These are phyloP conservation scores for Exobasidium rhododendri DNA, from an alignment of 1,284 basidiomycete genomes.

Conservation along the genomic window DNA sequence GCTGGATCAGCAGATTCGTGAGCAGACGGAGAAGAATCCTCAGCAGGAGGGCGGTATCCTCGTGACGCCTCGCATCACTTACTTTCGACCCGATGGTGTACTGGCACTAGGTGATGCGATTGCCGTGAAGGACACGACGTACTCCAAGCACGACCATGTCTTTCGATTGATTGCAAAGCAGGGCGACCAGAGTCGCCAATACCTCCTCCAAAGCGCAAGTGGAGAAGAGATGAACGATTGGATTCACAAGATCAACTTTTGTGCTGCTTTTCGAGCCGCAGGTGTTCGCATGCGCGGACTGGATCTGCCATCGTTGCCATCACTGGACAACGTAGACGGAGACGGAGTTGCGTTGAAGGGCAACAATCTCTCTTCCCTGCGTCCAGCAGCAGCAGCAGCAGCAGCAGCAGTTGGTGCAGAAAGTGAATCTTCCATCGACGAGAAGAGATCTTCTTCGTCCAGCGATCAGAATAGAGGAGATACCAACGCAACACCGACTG, in stretches of 20 bases:
- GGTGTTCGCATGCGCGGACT: slow-evolving; percentile 76
- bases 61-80: slow-evolving; percentile 61
- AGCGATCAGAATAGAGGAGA: neutral
- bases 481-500: slow-evolving; percentile 3
- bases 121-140: slow-evolving; percentile 41
- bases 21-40: slow-evolving; percentile 30
- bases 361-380: slow-evolving; percentile 34
- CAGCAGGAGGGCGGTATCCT: slow-evolving; percentile 40
- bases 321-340: slow-evolving; percentile 30
- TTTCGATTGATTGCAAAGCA: slow-evolving; percentile 69
- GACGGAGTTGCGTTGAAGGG: too few species aligned
- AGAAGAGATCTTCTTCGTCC: neutral
- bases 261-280: slow-evolving; percentile 80
- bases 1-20: slow-evolving; percentile 62
- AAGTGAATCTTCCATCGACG: neutral
- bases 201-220: slow-evolving; percentile 72
- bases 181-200: slow-evolving; percentile 65
- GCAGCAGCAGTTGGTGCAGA: neutral
- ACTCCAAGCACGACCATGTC: slow-evolving; percentile 65
- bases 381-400: neutral
- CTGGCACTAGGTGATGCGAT: slow-evolving; percentile 63
- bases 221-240: slow-evolving; percentile 82
- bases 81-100: slow-evolving; percentile 82
- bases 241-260: slow-evolving; percentile 91
- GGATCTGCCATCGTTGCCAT: slow-evolving; percentile 19